Percentiles rank a stretch among this genome's conserved stretches.
Conservation (phyloP, 495 filamentous ascomycete genomes). For the Baudoinia panamericana region DNA sequence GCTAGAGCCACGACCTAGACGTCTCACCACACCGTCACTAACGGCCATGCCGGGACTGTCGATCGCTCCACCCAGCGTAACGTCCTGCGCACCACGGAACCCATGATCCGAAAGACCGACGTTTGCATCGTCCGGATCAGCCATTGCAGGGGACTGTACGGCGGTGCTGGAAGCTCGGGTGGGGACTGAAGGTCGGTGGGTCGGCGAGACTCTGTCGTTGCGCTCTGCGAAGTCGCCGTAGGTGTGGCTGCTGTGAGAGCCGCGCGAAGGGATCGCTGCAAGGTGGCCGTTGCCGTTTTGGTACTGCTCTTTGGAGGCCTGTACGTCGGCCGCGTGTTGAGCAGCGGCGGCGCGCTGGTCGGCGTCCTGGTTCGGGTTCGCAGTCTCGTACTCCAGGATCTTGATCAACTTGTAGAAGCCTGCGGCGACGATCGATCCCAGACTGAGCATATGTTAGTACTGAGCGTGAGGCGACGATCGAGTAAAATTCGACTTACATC, state of each 20-base stretch:
- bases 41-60: neutral
- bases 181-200: too few relatives aligned
- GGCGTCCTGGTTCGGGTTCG: conserved; percentile 29
- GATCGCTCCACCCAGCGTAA: neutral
- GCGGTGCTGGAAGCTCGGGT: neutral
- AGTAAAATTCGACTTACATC: neutral
- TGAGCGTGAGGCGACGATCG: neutral
- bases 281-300: neutral
- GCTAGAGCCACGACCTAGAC: neutral
- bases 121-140: neutral
- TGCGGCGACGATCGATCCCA: conserved; percentile 25
- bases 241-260: neutral
- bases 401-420: conserved; percentile 55
- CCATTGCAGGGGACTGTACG: neutral
- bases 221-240: conserved; percentile 2
- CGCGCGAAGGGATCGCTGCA: neutral
- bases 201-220: too few relatives aligned
- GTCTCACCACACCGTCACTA: neutral
- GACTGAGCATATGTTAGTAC: neutral
- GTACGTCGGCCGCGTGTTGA: neutral
- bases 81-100: neutral
- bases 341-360: too few relatives aligned
- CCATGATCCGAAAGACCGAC: neutral
- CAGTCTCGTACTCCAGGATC: conserved; percentile 26
- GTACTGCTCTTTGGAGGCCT: neutral